These are phyloP conservation scores for Nannochloris sp. DNA, from an alignment of 139 green algal genomes.

Conservation along the genomic window DNA sequence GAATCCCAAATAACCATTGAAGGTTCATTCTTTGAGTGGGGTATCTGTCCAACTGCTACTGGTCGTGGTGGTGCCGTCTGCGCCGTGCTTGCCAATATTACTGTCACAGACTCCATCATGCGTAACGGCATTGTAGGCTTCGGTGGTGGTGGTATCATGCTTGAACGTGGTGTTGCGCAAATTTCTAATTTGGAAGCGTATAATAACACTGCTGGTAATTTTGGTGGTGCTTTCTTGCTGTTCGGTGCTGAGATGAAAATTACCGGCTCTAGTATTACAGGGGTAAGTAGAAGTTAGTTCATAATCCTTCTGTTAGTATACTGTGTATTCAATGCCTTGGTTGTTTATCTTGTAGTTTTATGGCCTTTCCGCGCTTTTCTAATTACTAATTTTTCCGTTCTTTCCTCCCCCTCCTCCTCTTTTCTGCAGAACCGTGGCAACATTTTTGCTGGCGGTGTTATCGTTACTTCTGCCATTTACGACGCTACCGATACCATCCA, in stretches of 20 bases:
- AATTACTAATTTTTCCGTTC: too few species aligned
- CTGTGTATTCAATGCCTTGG: too few species aligned
- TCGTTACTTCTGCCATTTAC: slow-evolving; percentile 10
- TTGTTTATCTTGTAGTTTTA: too few species aligned
- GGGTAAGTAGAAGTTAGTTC: not conserved
- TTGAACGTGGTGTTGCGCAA: not conserved
- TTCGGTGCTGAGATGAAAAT: slow-evolving; percentile 1
- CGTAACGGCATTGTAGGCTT: not conserved
- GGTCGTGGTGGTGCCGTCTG: slow-evolving; percentile 1
- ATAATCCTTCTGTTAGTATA: too few species aligned
- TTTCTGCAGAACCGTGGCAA: slow-evolving; percentile 10
- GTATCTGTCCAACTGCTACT: slow-evolving; percentile 1
- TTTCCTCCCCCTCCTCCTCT: not conserved
- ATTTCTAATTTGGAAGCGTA: not conserved
- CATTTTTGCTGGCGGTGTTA: slow-evolving; percentile 15
- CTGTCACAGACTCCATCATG: not conserved
- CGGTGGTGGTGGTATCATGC: slow-evolving; percentile 2
- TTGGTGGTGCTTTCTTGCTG: not conserved
- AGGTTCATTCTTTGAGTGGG: not conserved
- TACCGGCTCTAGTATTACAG: not conserved
- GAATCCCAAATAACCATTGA: not conserved
- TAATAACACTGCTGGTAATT: slow-evolving; percentile 2
- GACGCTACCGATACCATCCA: slow-evolving; percentile 1
- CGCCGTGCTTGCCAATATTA: not conserved
- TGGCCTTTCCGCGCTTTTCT: too few species aligned